Base-by-base conservation (phyloP, 495 filamentous ascomycete genomes). In the Acidiella bohemica region DNA sequence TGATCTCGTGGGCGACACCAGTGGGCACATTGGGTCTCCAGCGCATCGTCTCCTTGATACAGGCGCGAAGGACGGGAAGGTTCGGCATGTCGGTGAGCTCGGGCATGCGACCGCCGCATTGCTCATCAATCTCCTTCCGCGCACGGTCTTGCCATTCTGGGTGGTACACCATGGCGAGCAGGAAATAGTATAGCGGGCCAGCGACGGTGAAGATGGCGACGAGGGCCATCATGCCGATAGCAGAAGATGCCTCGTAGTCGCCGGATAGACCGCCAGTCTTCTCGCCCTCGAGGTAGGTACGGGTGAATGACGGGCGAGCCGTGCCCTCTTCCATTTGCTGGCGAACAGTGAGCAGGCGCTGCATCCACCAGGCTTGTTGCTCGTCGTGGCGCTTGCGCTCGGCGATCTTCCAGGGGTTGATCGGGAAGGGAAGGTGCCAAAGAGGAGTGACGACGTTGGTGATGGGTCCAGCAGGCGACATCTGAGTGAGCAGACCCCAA, bases 11-110 rank as follows among this genome's bases (percentile, higher is more conserved):
- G 2, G 48, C 43, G 20, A 51, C 44, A 34, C 41, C 46, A 17
- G 33, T 34, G 1, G 39, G 39, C 16, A 39, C 31, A 14, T 41
- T 47, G 11, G 44, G 73, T 14, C 71, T 57, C 75, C 75, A 78
- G 36, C 75, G 62, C 19, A 76, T 60, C 12, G 67, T 62, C 53
- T 80, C 75, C 53, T 74, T 71, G 13, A 78, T 64, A 12, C 71
- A 61, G 1, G 75, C 72, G 29, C 72, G 57, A 16, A 42, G 36
- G 7, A 42, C 25, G 4, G 61, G 61, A 13, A 64, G 40, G 28
- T 60, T 56, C 9, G 54, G 60, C 36, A 46, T 41, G 40, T 63
- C 60, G 22, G 51, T 44, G 10, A 49, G 37, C 28, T 44, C 24
- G 1, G 60, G 57, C 29, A 57, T 53, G 51, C 42, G 36, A 13